Base-by-base conservation (phyloP, 441 rosid species). In the Flueggea neowawraea region DNA sequence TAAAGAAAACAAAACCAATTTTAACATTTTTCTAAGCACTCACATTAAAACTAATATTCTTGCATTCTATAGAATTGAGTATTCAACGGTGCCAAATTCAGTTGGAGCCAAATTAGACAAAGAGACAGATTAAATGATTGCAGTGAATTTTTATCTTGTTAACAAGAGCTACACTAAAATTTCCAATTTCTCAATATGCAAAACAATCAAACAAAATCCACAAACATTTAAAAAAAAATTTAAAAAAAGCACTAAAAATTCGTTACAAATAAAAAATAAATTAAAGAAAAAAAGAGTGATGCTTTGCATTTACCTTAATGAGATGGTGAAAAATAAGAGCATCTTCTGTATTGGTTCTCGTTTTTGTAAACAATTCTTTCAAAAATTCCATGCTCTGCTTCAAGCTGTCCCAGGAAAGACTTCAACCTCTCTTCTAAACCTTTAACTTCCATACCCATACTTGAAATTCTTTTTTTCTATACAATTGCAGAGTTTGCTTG, bases 311-410 rank as follows among this genome's bases (percentile, higher is more conserved):
- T 71, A 87, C 97, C 96, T 91, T 94, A 12, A 87, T 69, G 60
- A 89, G 86, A 80, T 77, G 83, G 71, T 91, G 91, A 68, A 94
- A 22, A 90, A 73, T 89, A 94, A 16, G 86, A 82, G 81, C 88
- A 80, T 68, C 96, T 84, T 28, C 97, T 75, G 50, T 89, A 97
- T 77, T 94, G 98, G 47, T 87, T 91, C 90, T 94, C 91, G 79
- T 89, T 90, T 74, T 91, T 91, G 79, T 94, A 86, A 60, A 87
- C 84, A 48, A 94, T 78, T 71, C 94, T 87, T 70, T 87, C 96
- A 53, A 89, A 86, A 53, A 91, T 69, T 7, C 78, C 87, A 39
- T 67, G 59, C 68, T 91, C 99, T 48, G 56, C 61, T 44, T 80
- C 81, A 43, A 91, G 86, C 71, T 81, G 86, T 45, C 58, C 60